Conservation (phyloP, 139 green algal genomes). For the Chlorella sp. region DNA sequence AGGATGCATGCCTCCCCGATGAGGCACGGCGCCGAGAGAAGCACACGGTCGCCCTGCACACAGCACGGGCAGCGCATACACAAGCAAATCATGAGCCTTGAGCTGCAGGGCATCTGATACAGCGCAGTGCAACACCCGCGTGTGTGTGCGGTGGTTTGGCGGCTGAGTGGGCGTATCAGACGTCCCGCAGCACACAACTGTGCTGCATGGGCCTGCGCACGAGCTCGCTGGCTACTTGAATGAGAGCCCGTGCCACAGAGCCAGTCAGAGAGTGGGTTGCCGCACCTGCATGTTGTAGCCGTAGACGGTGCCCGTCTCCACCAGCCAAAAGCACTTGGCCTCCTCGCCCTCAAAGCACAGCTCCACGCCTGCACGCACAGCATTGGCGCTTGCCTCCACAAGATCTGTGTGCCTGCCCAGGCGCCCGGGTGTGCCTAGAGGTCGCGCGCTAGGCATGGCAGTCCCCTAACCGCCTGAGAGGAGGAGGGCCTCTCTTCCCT, state of each 20-base stretch:
- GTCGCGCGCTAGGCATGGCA: neutral
- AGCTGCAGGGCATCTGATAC: neutral
- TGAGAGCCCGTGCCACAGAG: neutral
- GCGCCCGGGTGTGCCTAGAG: too few species aligned
- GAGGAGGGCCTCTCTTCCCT: neutral
- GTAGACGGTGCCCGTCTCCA: neutral
- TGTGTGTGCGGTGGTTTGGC: neutral
- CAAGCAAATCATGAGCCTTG: neutral
- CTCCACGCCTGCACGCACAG: conserved; percentile 1
- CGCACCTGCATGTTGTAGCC: conserved; percentile 2
- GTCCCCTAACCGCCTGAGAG: neutral
- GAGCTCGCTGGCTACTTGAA: too few species aligned
- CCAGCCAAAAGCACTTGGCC: conserved; percentile 1
- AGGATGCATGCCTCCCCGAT: conserved; percentile 20
- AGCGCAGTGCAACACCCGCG: neutral
- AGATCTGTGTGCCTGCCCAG: too few species aligned
- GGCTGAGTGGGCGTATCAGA: neutral
- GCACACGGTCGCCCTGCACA: neutral
- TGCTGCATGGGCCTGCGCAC: neutral
- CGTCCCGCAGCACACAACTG: neutral
- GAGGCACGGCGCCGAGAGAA: conserved; percentile 7
- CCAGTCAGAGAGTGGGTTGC: neutral
- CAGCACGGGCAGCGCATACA: neutral
- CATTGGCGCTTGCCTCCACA: neutral
- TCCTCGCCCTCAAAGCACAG: conserved; percentile 2